Conservation (phyloP, 1,139 yeast species). For the Pichia cactophila region DNA sequence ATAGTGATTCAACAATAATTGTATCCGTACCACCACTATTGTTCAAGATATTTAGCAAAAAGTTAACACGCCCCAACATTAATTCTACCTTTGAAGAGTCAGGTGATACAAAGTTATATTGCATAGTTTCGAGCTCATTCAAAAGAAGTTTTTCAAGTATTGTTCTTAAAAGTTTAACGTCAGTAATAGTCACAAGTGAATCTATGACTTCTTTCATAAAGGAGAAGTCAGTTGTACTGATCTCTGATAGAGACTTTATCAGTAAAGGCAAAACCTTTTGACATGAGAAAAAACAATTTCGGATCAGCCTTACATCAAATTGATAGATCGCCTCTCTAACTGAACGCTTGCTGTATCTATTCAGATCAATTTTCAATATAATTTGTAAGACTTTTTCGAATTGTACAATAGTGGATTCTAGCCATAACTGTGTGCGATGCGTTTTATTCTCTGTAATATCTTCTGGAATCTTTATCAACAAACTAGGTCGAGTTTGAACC, state of each 20-base stretch:
- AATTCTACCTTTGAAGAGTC: slow-evolving; percentile 12
- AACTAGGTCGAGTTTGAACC: background rate
- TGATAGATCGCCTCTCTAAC: slow-evolving; percentile 28
- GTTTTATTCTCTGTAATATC: slow-evolving; percentile 17
- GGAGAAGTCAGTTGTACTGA: slow-evolving; percentile 16
- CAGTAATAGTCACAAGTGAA: slow-evolving; percentile 12
- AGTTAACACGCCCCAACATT: slow-evolving; percentile 6
- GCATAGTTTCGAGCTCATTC: slow-evolving; percentile 27
- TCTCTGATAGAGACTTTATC: slow-evolving; percentile 18
- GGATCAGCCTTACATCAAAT: slow-evolving; percentile 28
- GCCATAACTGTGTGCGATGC: slow-evolving; percentile 54
- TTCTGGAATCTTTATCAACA: slow-evolving; percentile 15
- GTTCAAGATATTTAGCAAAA: slow-evolving; percentile 4
- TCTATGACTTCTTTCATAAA: slow-evolving; percentile 9
- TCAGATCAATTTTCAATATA: slow-evolving; percentile 27
- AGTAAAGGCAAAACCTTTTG: slow-evolving; percentile 29
- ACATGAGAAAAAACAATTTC: slow-evolving; percentile 30
- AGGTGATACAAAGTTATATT: slow-evolving; percentile 21
- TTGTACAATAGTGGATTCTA: slow-evolving; percentile 56
- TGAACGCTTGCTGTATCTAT: slow-evolving; percentile 26
- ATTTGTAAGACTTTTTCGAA: slow-evolving; percentile 37
- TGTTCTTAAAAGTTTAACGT: slow-evolving; percentile 7
- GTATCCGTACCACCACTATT: slow-evolving; percentile 2
- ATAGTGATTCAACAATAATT: background rate
- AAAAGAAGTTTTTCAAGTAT: slow-evolving; percentile 13